A percentile compares a stretch with the other conserved stretches of the same genome.
Conservation (phyloP, 208 protist species). For the Angomonas ambiguus region DNA sequence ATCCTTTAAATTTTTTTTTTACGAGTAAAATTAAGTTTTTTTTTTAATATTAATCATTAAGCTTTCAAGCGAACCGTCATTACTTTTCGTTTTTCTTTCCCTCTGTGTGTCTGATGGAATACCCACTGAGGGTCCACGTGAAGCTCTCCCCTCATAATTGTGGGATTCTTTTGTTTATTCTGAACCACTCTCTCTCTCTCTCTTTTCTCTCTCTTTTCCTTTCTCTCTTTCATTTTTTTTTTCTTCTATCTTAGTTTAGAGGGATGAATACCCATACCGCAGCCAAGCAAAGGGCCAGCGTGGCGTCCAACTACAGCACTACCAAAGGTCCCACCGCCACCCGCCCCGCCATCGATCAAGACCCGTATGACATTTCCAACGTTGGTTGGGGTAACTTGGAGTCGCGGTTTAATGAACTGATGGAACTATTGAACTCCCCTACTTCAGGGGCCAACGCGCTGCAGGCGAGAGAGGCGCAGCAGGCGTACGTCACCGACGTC, state of each 20-base stretch:
- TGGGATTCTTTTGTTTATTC: too few relatives aligned
- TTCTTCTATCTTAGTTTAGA: background rate
- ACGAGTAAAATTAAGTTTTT: background rate
- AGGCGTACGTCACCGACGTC: conserved; percentile 45
- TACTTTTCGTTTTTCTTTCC: conserved; percentile 1
- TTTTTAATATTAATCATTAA: background rate
- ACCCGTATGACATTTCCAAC: conserved; percentile 56
- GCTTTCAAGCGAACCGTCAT: background rate
- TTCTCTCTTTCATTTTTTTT: conserved; percentile 14
- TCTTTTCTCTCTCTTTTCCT: conserved; percentile 10
- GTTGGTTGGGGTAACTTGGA: conserved; percentile 68
- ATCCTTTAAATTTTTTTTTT: conserved; percentile 15
- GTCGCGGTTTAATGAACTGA: conserved; percentile 64
- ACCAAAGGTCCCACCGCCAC: background rate
- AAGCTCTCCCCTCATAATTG: too few relatives aligned
- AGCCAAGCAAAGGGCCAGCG: background rate
- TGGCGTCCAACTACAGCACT: background rate
- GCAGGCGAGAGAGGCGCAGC: conserved; percentile 43
- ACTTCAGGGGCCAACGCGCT: conserved; percentile 65
- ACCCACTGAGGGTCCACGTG: too few relatives aligned
- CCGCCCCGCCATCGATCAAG: conserved; percentile 6
- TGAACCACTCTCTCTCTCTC: conserved; percentile 5
- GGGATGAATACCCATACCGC: background rate
- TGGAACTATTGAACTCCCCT: conserved; percentile 57
- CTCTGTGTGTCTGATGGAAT: too few relatives aligned